Percentiles rank a stretch among this genome's conserved stretches.
phyloP scores from a whole-genome alignment of 1,284 basidiomycete genomes.

The Trichosporon faecale region DNA sequence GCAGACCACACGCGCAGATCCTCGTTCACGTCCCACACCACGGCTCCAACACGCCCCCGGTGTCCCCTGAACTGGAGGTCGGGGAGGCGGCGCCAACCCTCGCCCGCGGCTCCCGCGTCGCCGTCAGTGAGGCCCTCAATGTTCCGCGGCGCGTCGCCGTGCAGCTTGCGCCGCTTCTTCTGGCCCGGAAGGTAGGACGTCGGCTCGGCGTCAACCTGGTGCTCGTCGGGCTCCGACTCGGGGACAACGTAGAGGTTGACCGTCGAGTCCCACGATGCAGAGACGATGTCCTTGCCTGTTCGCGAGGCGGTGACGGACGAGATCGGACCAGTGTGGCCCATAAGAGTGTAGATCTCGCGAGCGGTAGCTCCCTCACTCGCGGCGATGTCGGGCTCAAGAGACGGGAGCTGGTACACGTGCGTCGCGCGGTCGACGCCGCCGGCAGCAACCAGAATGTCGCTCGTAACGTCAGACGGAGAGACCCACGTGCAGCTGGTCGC shows the following conservation, averaged over 20 bases:
- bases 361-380: slow-evolving; percentile 55
- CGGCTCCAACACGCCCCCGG: slow-evolving; percentile 46
- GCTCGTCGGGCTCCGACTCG: slow-evolving; percentile 35
- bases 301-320: slow-evolving; percentile 63
- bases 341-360: slow-evolving; percentile 57
- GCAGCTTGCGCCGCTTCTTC: slow-evolving; percentile 61
- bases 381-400: slow-evolving; percentile 43
- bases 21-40: slow-evolving; percentile 46
- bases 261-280: slow-evolving; percentile 72
- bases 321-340: slow-evolving; percentile 71
- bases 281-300: slow-evolving; percentile 63
- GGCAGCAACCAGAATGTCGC: slow-evolving; percentile 61
- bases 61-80: slow-evolving; percentile 47
- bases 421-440: slow-evolving; percentile 79
- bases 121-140: slow-evolving; percentile 53
- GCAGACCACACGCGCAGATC: slow-evolving; percentile 45
- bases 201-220: slow-evolving; percentile 50
- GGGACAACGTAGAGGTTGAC: slow-evolving; percentile 65
- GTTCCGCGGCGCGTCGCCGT: slow-evolving; percentile 43
- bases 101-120: slow-evolving; percentile 38
- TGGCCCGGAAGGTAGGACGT: slow-evolving; percentile 47
- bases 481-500: slow-evolving; percentile 70
- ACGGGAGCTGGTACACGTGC: slow-evolving; percentile 61
- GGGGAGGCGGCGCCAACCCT: slow-evolving; percentile 47
- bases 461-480: slow-evolving; percentile 46